Evolutionary conservation across 148 eudicot species (phyloP).

Genomic region (Rhododendron kiyosumense): DNA sequence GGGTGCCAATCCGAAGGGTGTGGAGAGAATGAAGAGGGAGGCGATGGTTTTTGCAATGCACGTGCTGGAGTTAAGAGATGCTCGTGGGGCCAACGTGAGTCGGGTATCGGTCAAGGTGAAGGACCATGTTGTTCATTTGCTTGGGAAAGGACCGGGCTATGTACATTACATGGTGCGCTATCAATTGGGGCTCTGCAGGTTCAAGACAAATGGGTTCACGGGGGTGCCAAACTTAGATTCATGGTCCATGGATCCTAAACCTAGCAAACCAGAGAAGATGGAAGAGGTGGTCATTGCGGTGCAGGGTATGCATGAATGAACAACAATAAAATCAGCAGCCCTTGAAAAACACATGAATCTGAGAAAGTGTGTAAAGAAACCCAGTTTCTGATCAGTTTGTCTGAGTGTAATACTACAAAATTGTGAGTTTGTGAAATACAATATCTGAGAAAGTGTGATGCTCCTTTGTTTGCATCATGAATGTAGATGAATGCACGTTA

Average conservation of each 20-base stretch:
- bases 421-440: not conserved
- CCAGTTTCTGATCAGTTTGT: not conserved
- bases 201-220: constrained; percentile 87
- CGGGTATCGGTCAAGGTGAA: too few species aligned
- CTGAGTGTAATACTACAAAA: not conserved
- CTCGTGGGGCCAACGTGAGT: constrained; percentile 12
- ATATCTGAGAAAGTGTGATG: not conserved
- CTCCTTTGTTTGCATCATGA: not conserved
- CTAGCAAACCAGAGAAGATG: constrained; percentile 19
- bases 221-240: constrained; percentile 48
- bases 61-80: constrained; percentile 98
- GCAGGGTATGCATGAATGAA: constrained; percentile 27
- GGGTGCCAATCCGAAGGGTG: too few species aligned
- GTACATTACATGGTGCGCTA: constrained; percentile 66
- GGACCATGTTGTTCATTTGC: too few species aligned
- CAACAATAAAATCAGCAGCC: too few species aligned
- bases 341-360: too few species aligned
- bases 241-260: not conserved
- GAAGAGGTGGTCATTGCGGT: constrained; percentile 17
- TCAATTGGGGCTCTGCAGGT: constrained; percentile 67
- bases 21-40: constrained; percentile 62
- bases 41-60: constrained; percentile 87
- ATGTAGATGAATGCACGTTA: too few species aligned
- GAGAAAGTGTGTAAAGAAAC: not conserved
- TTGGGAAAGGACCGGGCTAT: constrained; percentile 30